phyloP scores from a whole-genome alignment of 345 rosid genomes.

The Iberis pinnata region DNA sequence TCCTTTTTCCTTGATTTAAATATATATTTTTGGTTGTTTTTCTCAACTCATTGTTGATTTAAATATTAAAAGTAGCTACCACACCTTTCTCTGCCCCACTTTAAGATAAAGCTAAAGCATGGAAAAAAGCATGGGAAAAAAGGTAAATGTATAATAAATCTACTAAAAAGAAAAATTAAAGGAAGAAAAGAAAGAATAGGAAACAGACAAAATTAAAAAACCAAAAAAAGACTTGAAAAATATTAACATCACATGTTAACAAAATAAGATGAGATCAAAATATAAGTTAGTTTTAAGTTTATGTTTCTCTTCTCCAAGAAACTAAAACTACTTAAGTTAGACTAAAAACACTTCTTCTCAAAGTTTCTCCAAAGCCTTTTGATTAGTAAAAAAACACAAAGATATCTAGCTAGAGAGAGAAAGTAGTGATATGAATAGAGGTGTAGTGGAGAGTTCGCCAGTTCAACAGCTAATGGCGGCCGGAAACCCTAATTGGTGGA shows the following conservation, averaged over 20 bases:
- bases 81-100: slow-evolving; percentile 72
- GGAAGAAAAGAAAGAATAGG: slow-evolving; percentile 30
- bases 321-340: slow-evolving; percentile 40
- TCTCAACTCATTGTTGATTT: slow-evolving; percentile 24
- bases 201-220: slow-evolving; percentile 33
- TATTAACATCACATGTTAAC: slow-evolving; percentile 25
- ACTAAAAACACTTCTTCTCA: slow-evolving; percentile 37
- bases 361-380: slow-evolving; percentile 43
- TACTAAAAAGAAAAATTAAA: slow-evolving; percentile 23
- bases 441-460: slow-evolving; percentile 68
- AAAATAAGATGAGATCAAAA: slow-evolving; percentile 24
- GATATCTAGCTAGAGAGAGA: slow-evolving; percentile 18
- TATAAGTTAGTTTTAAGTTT: slow-evolving; percentile 18
- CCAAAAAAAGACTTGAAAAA: neutral
- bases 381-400: slow-evolving; percentile 36
- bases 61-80: slow-evolving; percentile 42
- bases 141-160: slow-evolving; percentile 38
- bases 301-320: slow-evolving; percentile 23
- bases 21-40: slow-evolving; percentile 17
- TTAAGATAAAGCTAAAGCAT: slow-evolving; percentile 82
- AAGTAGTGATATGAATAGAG: slow-evolving; percentile 50
- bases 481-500: slow-evolving; percentile 89
- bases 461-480: slow-evolving; percentile 73
- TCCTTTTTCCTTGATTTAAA: slow-evolving; percentile 8
- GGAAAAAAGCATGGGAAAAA: slow-evolving; percentile 43